A percentile compares a stretch with the other conserved stretches of the same genome.
phyloP scores from a whole-genome alignment of 108 stramenopile genomes.

The Skeletonema costatum region DNA sequence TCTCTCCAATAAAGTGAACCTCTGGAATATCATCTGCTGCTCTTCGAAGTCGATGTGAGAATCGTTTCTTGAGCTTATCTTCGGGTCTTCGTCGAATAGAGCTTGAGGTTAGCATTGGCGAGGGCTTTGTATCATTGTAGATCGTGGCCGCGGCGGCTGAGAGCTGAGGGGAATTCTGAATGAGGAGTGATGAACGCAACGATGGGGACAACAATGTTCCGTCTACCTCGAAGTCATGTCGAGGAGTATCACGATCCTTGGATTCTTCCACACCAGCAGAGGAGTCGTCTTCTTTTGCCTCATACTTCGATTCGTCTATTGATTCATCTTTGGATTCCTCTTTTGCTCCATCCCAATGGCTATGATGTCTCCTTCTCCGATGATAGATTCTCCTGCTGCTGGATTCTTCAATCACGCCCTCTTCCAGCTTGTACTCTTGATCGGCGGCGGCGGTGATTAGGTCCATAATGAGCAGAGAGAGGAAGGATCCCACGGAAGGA shows the following conservation, averaged over 20 bases:
- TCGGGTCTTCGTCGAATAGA: constrained; percentile 36
- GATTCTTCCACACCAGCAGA: not conserved
- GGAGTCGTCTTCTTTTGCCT: not conserved
- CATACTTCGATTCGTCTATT: not conserved
- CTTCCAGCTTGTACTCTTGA: not conserved
- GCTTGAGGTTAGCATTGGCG: constrained; percentile 1
- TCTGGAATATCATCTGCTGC: constrained; percentile 55
- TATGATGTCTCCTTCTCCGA: not conserved
- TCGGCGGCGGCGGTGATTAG: not conserved
- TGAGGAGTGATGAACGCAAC: not conserved
- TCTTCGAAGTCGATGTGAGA: constrained; percentile 34
- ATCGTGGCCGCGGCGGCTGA: not conserved
- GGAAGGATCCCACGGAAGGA: too few relatives aligned
- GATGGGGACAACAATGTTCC: not conserved
- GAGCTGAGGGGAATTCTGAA: not conserved
- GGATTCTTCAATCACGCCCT: not conserved
- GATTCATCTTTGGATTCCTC: not conserved
- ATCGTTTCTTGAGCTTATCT: constrained; percentile 36
- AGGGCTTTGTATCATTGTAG: not conserved
- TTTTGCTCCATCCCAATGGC: not conserved
- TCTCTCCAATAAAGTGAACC: constrained; percentile 66
- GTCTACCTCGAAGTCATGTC: not conserved
- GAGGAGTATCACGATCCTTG: not conserved
- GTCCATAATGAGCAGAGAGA: too few relatives aligned
- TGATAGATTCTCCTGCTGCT: not conserved